Evolutionary conservation across 2,329 filamentous ascomycete species (phyloP).

Genomic region (Zymoseptoria ardabiliae): DNA sequence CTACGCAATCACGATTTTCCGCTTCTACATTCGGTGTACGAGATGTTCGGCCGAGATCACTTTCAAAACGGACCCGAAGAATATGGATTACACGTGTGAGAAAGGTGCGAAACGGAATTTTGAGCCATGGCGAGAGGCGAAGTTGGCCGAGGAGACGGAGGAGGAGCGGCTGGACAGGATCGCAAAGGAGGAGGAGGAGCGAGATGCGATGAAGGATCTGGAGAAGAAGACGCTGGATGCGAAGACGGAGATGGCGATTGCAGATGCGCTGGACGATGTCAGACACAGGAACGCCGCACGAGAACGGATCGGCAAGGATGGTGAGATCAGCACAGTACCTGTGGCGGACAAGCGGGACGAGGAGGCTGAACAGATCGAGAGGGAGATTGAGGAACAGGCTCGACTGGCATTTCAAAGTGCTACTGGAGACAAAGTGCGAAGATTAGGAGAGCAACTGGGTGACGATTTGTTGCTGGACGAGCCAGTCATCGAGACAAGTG

Average conservation of each 20-base stretch:
- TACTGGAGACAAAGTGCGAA: constrained; percentile 47
- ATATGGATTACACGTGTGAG: constrained; percentile 80
- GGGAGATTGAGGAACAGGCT: constrained; percentile 77
- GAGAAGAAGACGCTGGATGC: constrained; percentile 91
- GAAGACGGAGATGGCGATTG: constrained; percentile 91
- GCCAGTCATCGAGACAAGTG: constrained; percentile 30
- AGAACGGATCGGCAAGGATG: constrained; percentile 60
- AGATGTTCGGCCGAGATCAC: constrained; percentile 80
- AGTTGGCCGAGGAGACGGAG: constrained; percentile 67
- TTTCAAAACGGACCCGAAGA: constrained; percentile 91
- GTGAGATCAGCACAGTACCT: constrained; percentile 52
- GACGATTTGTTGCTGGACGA: constrained; percentile 20
- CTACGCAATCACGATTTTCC: constrained; percentile 76
- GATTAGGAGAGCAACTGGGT: constrained; percentile 36
- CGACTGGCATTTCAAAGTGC: constrained; percentile 65
- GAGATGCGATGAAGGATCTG: constrained; percentile 89
- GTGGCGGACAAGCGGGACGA: constrained; percentile 47
- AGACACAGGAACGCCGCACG: constrained; percentile 82
- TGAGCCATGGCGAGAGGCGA: constrained; percentile 75
- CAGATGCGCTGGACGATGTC: constrained; percentile 92
- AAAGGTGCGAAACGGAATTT: constrained; percentile 85
- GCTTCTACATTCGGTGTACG: constrained; percentile 79
- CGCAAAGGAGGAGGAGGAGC: constrained; percentile 70
- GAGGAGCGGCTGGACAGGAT: constrained; percentile 80
- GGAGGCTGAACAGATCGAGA: constrained; percentile 60